A percentile compares a stretch with the other conserved stretches of the same genome.
phyloP scores from a whole-genome alignment of 345 rosid species.

The Pugionium dolabratum region DNA sequence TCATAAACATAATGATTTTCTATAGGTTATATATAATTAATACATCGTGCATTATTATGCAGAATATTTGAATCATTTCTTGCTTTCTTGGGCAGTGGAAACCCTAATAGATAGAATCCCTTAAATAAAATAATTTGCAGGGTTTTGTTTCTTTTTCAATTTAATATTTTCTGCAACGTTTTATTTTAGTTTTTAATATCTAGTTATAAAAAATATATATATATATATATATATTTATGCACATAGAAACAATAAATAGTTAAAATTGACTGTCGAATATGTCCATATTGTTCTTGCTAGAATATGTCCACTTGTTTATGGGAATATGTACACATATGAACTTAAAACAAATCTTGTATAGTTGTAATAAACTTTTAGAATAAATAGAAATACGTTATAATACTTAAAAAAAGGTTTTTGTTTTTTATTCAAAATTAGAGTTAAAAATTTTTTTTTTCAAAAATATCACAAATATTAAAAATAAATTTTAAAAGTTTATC shows the following conservation, averaged over 20 bases:
- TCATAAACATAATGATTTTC: constrained; percentile 23
- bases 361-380: not conserved
- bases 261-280: constrained; percentile 17
- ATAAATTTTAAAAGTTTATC: too few species aligned
- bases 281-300: not conserved
- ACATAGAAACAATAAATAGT: not conserved
- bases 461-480: too few species aligned
- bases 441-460: too few species aligned
- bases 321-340: not conserved
- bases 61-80: constrained; percentile 10
- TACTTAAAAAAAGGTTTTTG: too few species aligned
- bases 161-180: constrained; percentile 4
- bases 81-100: constrained; percentile 40
- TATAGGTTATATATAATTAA: constrained; percentile 2
- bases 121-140: not conserved
- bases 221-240: not conserved
- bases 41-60: constrained; percentile 19
- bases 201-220: not conserved
- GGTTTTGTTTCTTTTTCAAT: not conserved
- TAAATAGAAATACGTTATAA: too few species aligned
- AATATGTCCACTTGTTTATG: not conserved
- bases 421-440: too few species aligned
- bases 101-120: constrained; percentile 7
- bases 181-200: too few species aligned
- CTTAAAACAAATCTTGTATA: not conserved